Percentiles rank a stretch among this genome's conserved stretches.
These are phyloP conservation scores for Diaporthe longicolla DNA, from an alignment of 2,329 filamentous ascomycete genomes.

Conservation along the genomic window DNA sequence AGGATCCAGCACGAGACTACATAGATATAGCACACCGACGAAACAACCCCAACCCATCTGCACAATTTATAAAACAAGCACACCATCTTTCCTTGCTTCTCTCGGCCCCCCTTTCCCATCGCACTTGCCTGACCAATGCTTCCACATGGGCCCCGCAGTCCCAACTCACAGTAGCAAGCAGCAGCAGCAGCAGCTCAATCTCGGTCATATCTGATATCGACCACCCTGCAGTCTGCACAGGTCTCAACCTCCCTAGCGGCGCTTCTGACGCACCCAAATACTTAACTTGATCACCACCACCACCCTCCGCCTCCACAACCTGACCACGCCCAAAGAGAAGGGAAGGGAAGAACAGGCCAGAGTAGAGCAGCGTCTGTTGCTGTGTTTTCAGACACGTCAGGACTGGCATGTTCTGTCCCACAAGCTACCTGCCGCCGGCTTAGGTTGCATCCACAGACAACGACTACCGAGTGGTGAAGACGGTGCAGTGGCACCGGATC, in stretches of 20 bases:
- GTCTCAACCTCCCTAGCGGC: neutral
- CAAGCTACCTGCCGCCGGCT: slow-evolving; percentile 19
- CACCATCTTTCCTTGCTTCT: slow-evolving; percentile 23
- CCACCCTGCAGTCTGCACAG: slow-evolving; percentile 12
- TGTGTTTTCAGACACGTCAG: slow-evolving; percentile 39
- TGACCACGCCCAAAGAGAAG: neutral
- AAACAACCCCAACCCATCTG: slow-evolving; percentile 42
- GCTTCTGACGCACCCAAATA: neutral
- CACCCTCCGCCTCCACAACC: neutral
- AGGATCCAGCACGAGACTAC: slow-evolving; percentile 16
- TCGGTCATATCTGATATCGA: slow-evolving; percentile 14
- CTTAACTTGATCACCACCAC: neutral
- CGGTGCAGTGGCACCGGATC: neutral
- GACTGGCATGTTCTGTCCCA: slow-evolving; percentile 10
- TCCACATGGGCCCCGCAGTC: slow-evolving; percentile 13
- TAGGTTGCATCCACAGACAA: slow-evolving; percentile 20
- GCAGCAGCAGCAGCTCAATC: slow-evolving; percentile 10
- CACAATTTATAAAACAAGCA: slow-evolving; percentile 40
- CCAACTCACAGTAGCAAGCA: neutral
- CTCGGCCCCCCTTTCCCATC: slow-evolving; percentile 12
- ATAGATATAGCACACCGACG: slow-evolving; percentile 22
- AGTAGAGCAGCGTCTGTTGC: slow-evolving; percentile 2
- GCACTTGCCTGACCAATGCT: slow-evolving; percentile 18
- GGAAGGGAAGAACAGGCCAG: neutral
- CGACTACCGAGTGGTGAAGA: slow-evolving; percentile 5